A percentile compares a stretch with the other conserved stretches of the same genome.
These are phyloP conservation scores for Croton laevigatus DNA, from an alignment of 441 rosid species.

Conservation along the genomic window DNA sequence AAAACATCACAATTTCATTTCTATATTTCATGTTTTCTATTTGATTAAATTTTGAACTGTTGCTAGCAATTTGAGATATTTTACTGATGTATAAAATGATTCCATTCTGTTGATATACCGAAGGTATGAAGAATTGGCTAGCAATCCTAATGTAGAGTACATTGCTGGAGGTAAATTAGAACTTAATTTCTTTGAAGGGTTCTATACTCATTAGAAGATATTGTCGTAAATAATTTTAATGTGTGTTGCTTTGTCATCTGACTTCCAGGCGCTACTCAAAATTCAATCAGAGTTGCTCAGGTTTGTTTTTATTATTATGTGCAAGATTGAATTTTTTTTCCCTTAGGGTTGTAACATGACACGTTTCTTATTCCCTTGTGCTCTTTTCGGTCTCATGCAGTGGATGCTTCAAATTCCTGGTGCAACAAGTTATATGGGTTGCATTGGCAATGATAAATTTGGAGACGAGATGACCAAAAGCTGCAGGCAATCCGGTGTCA, in stretches of 20 bases:
- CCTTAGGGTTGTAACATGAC: neutral
- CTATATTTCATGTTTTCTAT: neutral
- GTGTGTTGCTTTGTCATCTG: slow-evolving; percentile 5
- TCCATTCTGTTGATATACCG: slow-evolving; percentile 11
- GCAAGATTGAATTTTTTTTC: neutral
- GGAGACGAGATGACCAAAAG: slow-evolving; percentile 95
- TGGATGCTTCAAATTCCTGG: slow-evolving; percentile 98
- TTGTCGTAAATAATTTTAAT: too few species aligned
- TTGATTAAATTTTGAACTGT: neutral
- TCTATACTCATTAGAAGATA: neutral
- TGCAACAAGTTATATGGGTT: slow-evolving; percentile 86
- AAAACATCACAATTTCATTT: neutral
- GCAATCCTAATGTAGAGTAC: slow-evolving; percentile 60
- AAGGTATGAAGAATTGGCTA: slow-evolving; percentile 84
- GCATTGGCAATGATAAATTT: slow-evolving; percentile 89
- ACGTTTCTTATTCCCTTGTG: neutral
- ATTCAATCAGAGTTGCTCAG: slow-evolving; percentile 95
- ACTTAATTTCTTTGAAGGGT: neutral
- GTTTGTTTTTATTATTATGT: slow-evolving; percentile 30
- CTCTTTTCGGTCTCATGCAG: slow-evolving; percentile 34
- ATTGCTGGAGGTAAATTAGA: slow-evolving; percentile 82
- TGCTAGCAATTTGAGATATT: neutral
- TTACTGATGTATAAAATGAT: neutral
- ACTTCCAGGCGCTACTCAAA: slow-evolving; percentile 61
- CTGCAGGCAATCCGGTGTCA: slow-evolving; percentile 70